Conservation (phyloP, 2,329 filamentous ascomycete species). For the Apiospora saccharicola region DNA sequence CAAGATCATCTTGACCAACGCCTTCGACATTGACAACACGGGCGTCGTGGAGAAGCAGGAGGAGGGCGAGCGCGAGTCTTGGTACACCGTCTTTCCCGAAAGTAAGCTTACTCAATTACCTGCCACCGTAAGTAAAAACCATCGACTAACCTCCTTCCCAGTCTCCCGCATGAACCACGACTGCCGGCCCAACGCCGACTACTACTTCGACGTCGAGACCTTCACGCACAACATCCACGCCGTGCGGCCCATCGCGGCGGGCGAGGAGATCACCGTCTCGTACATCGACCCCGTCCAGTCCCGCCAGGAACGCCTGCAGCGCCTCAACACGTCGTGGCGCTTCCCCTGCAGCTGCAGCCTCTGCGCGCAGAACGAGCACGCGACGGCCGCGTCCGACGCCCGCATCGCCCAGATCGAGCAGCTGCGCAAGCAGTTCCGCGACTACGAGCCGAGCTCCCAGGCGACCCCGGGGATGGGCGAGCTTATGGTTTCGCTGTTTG, state of each 20-base stretch:
- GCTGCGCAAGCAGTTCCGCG: slow-evolving; percentile 41
- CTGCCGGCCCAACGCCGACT: slow-evolving; percentile 54
- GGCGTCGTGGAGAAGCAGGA: slow-evolving; percentile 36
- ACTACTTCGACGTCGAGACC: slow-evolving; percentile 48
- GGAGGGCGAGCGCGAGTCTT: slow-evolving; percentile 34
- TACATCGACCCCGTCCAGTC: slow-evolving; percentile 48
- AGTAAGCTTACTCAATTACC: slow-evolving; percentile 34
- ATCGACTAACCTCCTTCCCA: slow-evolving; percentile 19
- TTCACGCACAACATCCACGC: slow-evolving; percentile 50
- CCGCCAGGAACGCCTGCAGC: slow-evolving; percentile 40
- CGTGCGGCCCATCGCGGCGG: slow-evolving; percentile 47
- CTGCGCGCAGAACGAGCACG: slow-evolving; percentile 42
- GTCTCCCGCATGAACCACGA: slow-evolving; percentile 54
- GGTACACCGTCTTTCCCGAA: slow-evolving; percentile 50
- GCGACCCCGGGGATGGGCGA: slow-evolving; percentile 49
- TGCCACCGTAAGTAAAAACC: neutral
- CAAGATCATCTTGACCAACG: slow-evolving; percentile 47
- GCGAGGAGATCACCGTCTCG: slow-evolving; percentile 53
- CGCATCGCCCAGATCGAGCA: slow-evolving; percentile 46
- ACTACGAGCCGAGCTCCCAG: slow-evolving; percentile 40
- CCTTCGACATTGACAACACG: slow-evolving; percentile 47
- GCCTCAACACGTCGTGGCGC: slow-evolving; percentile 47
- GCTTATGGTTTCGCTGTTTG: slow-evolving; percentile 47
- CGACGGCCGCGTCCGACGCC: slow-evolving; percentile 45
- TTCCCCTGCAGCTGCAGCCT: slow-evolving; percentile 50